phyloP scores from a whole-genome alignment of 371 early-diverging fungal genomes.

The Saksenaea vasiformis region DNA sequence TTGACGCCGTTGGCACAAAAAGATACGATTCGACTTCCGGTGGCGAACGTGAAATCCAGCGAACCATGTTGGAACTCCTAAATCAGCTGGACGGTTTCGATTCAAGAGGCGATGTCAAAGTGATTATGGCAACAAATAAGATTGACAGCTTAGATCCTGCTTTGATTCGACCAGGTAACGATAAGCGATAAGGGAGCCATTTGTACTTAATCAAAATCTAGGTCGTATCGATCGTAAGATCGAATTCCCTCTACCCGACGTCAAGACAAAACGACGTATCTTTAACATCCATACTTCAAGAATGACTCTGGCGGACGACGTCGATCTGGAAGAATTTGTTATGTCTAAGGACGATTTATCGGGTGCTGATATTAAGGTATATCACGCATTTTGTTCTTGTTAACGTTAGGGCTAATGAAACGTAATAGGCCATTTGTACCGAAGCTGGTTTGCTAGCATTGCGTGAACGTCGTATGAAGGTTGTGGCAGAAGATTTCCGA shows the following conservation, averaged over 20 bases:
- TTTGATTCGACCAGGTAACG: conserved; percentile 93
- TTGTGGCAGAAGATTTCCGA: conserved; percentile 97
- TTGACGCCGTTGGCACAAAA: conserved; percentile 99
- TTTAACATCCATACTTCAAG: conserved; percentile 98
- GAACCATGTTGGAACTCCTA: conserved; percentile 99
- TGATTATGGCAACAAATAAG: conserved; percentile 99
- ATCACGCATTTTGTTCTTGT: neutral
- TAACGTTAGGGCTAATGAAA: neutral
- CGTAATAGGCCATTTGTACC: conserved; percentile 94
- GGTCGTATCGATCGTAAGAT: conserved; percentile 99
- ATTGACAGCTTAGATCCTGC: conserved; percentile 99
- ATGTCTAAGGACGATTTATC: conserved; percentile 99
- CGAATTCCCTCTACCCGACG: conserved; percentile 99
- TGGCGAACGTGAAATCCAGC: conserved; percentile 99
- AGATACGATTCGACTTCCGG: conserved; percentile 98
- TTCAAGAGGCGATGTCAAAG: conserved; percentile 99
- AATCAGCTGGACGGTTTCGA: conserved; percentile 99
- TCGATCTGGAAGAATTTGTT: conserved; percentile 98
- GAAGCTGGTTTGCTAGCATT: conserved; percentile 99
- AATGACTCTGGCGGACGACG: conserved; percentile 98
- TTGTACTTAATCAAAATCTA: neutral
- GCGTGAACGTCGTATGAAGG: conserved; percentile 99
- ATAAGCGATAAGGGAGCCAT: neutral
- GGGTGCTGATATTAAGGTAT: conserved; percentile 99
- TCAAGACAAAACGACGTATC: conserved; percentile 98